Conservation (phyloP, 805 yeast species). For the Pichia manshurica region DNA sequence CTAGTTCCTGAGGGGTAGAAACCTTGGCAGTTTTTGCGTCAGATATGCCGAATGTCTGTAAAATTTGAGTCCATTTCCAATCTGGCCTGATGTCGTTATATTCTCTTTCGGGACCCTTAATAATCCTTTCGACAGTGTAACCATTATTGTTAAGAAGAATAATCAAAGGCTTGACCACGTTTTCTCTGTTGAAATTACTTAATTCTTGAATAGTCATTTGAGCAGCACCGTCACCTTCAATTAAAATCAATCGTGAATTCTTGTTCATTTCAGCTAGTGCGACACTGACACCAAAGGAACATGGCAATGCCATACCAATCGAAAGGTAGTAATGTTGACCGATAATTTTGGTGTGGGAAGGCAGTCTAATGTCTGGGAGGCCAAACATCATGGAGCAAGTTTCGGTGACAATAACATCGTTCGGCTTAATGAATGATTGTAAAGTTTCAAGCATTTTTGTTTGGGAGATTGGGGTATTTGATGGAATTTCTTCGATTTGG, state of each 20-base stretch:
- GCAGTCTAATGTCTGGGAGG: conserved; percentile 59
- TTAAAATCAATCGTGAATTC: conserved; percentile 49
- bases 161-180: conserved; percentile 63
- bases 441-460: conserved; percentile 38
- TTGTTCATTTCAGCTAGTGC: conserved; percentile 55
- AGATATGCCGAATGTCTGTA: conserved; percentile 59
- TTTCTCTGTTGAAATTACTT: conserved; percentile 32
- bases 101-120: conserved; percentile 67
- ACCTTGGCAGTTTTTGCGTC: conserved; percentile 30
- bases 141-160: conserved; percentile 80
- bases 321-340: conserved; percentile 77
- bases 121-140: conserved; percentile 83
- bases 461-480: conserved; percentile 41
- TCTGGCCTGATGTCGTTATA: conserved; percentile 78
- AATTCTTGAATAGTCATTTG: conserved; percentile 89
- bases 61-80: conserved; percentile 76
- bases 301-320: conserved; percentile 86
- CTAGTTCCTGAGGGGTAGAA: conserved; percentile 35
- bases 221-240: conserved; percentile 93
- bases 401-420: conserved; percentile 72
- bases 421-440: conserved; percentile 35
- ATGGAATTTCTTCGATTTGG: conserved; percentile 20
- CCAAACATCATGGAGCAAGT: conserved; percentile 83
- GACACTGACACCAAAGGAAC: conserved; percentile 74
- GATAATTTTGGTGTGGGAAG: conserved; percentile 43